Conservation (phyloP, 345 rosid species). For the Gossypium arboreum region DNA sequence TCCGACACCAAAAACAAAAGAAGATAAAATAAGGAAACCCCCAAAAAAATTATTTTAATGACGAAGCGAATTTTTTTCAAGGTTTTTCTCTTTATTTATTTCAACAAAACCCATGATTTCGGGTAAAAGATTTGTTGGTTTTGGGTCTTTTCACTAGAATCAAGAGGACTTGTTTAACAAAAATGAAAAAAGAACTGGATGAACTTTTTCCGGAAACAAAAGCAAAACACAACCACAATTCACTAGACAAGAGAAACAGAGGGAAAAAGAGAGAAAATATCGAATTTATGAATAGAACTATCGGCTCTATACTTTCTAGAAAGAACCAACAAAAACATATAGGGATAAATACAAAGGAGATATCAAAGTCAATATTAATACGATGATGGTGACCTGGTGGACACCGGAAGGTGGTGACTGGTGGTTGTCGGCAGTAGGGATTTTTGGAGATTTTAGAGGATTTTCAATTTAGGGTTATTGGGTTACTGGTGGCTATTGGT, state of each 20-base stretch:
- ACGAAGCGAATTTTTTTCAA: not conserved
- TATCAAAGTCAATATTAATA: too few species aligned
- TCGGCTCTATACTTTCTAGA: constrained; percentile 9
- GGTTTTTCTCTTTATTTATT: not conserved
- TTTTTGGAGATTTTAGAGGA: too few species aligned
- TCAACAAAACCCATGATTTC: constrained; percentile 32
- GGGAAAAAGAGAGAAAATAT: not conserved
- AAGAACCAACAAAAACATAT: not conserved
- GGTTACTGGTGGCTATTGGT: too few species aligned
- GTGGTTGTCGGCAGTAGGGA: too few species aligned
- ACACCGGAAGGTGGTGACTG: too few species aligned
- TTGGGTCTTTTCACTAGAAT: not conserved
- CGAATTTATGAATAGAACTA: not conserved
- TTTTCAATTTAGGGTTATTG: too few species aligned
- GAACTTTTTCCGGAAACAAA: constrained; percentile 17
- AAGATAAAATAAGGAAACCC: not conserved
- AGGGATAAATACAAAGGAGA: not conserved
- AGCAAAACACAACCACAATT: constrained; percentile 6
- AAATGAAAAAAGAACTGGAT: not conserved
- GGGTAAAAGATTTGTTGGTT: constrained; percentile 13
- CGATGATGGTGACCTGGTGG: too few species aligned
- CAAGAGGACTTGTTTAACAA: not conserved
- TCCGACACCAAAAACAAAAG: not conserved
- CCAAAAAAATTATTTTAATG: not conserved
- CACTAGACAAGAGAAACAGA: not conserved